These are phyloP conservation scores for Leptomonas seymouri DNA, from an alignment of 208 protist species.

Conservation along the genomic window DNA sequence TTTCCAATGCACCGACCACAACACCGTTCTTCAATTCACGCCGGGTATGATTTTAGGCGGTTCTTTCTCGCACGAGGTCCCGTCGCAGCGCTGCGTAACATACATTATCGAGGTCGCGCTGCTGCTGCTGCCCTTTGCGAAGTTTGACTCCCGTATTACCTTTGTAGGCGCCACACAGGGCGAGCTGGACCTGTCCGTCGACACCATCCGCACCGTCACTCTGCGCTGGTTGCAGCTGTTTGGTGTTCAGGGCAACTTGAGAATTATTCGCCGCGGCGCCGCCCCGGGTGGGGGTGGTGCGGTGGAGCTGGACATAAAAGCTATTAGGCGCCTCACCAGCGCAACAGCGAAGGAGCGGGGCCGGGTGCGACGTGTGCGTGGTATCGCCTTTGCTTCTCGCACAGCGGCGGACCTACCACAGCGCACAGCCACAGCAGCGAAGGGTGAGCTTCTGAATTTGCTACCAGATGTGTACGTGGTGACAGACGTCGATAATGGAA, in stretches of 20 bases:
- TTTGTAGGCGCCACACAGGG: constrained; percentile 88
- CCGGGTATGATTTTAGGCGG: constrained; percentile 93
- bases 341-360: constrained; percentile 75
- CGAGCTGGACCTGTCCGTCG: constrained; percentile 84
- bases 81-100: constrained; percentile 73
- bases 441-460: constrained; percentile 88
- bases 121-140: constrained; percentile 90
- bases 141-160: constrained; percentile 87
- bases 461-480: constrained; percentile 94
- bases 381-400: constrained; percentile 91
- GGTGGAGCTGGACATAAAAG: constrained; percentile 79
- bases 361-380: constrained; percentile 89
- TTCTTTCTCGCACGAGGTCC: constrained; percentile 87
- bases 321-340: constrained; percentile 73
- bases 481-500: constrained; percentile 85
- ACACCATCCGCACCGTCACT: constrained; percentile 91
- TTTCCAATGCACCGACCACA: constrained; percentile 76
- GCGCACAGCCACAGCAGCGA: constrained; percentile 82
- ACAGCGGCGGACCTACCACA: constrained; percentile 89
- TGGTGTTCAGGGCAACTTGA: constrained; percentile 76
- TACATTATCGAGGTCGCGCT: constrained; percentile 89
- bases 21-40: constrained; percentile 80
- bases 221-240: constrained; percentile 89
- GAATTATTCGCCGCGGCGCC: constrained; percentile 86
- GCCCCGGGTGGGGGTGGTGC: constrained; percentile 86